These are phyloP conservation scores for Nitzschia sp. DNA, from an alignment of 108 stramenopile species.

Conservation along the genomic window DNA sequence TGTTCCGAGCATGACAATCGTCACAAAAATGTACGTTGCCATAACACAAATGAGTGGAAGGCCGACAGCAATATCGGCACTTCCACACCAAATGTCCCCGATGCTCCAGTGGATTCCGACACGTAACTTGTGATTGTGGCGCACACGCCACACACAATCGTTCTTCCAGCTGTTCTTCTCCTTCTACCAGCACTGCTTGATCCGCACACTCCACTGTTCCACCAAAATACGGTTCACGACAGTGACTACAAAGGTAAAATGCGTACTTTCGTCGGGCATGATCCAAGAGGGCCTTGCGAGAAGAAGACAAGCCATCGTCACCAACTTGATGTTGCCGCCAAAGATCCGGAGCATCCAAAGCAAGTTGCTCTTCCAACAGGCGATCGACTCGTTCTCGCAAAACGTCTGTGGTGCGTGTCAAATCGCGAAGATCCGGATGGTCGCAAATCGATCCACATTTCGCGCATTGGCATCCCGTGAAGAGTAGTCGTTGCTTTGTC, in stretches of 20 bases:
- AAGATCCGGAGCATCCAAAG: slow-evolving; percentile 32
- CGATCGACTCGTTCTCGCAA: slow-evolving; percentile 58
- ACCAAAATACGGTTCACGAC: slow-evolving; percentile 73
- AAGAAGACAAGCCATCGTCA: background rate
- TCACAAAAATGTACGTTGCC: slow-evolving; percentile 70
- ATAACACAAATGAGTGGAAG: slow-evolving; percentile 56
- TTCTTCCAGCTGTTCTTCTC: slow-evolving; percentile 3
- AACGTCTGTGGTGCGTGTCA: slow-evolving; percentile 53
- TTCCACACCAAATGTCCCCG: slow-evolving; percentile 58
- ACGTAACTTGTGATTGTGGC: slow-evolving; percentile 47
- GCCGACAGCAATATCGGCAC: slow-evolving; percentile 74
- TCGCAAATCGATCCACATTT: slow-evolving; percentile 58
- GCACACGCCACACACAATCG: slow-evolving; percentile 57
- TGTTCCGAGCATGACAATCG: slow-evolving; percentile 58
- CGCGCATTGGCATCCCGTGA: slow-evolving; percentile 70
- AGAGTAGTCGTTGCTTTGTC: slow-evolving; percentile 44
- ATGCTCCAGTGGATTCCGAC: slow-evolving; percentile 51
- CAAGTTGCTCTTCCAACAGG: slow-evolving; percentile 50
- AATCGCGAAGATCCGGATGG: slow-evolving; percentile 47
- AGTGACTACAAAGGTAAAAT: slow-evolving; percentile 62
- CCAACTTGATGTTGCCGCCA: background rate
- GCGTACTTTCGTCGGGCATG: slow-evolving; percentile 54
- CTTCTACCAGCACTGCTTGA: background rate
- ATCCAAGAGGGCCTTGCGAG: slow-evolving; percentile 23
- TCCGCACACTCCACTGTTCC: slow-evolving; percentile 73